phyloP scores from a whole-genome alignment of 176 grass and related monocot genomes.

The Typha latifolia region DNA sequence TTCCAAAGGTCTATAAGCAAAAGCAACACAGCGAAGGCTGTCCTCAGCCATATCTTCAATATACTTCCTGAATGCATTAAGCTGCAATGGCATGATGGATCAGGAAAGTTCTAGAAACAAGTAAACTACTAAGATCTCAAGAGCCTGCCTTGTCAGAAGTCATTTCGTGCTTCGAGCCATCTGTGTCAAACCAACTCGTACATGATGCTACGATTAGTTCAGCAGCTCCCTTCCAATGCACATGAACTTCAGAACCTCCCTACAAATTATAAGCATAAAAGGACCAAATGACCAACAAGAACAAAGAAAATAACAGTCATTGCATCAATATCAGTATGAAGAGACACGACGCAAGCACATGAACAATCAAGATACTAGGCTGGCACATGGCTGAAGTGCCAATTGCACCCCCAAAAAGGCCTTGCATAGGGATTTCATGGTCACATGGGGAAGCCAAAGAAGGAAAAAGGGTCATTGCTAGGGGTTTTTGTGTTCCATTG shows the following conservation, averaged over 20 bases:
- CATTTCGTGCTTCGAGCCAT: constrained; percentile 54
- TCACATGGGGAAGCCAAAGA: too few relatives aligned
- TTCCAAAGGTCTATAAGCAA: constrained; percentile 60
- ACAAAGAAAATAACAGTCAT: neutral
- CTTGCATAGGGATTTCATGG: too few relatives aligned
- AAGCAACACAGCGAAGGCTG: constrained; percentile 81
- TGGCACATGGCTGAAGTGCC: too few relatives aligned
- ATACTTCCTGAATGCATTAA: constrained; percentile 53
- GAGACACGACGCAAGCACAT: neutral
- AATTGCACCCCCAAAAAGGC: too few relatives aligned
- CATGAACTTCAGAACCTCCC: constrained; percentile 61
- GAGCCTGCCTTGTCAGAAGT: constrained; percentile 48
- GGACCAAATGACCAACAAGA: constrained; percentile 3
- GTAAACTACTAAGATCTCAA: neutral
- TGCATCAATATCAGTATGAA: neutral
- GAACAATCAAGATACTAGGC: neutral
- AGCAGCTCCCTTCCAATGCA: constrained; percentile 97
- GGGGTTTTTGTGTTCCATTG: too few relatives aligned
- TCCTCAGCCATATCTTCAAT: constrained; percentile 77
- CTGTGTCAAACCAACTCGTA: constrained; percentile 54
- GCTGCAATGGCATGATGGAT: constrained; percentile 30
- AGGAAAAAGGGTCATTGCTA: too few relatives aligned
- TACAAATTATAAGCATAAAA: constrained; percentile 23
- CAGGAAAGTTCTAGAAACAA: neutral
- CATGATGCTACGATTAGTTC: constrained; percentile 86